phyloP scores from a whole-genome alignment of 2,329 filamentous ascomycete genomes.

The Ceratocystis cubensis region DNA sequence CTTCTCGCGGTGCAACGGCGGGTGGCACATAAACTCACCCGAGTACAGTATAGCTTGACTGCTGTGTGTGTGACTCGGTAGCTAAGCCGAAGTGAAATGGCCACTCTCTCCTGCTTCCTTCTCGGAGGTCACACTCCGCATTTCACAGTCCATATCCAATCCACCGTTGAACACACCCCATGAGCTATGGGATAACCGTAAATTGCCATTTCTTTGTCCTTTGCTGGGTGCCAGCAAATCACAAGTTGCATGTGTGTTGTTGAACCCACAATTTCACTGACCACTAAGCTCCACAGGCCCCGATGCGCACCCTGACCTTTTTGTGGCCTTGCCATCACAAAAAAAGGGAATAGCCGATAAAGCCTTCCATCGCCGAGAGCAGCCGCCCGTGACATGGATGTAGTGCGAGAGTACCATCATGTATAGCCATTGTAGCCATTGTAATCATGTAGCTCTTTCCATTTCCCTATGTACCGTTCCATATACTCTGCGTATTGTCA shows the following conservation, averaged over 20 bases:
- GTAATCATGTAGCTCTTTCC: background rate
- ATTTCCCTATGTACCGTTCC: no score
- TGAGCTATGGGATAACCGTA: background rate
- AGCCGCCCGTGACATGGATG: background rate
- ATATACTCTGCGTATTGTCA: background rate
- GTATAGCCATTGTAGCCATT: background rate
- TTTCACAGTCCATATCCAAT: background rate
- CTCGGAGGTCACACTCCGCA: background rate
- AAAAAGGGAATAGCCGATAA: slow-evolving; percentile 1
- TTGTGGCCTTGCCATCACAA: background rate
- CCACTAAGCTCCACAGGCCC: background rate
- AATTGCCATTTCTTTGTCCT: background rate
- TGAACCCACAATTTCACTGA: background rate
- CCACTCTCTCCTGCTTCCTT: background rate
- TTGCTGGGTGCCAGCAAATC: background rate
- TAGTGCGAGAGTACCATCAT: background rate
- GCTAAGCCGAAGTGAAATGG: background rate
- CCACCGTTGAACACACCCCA: no score
- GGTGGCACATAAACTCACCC: background rate
- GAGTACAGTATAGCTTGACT: background rate
- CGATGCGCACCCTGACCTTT: background rate
- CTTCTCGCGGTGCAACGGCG: background rate
- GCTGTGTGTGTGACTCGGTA: background rate
- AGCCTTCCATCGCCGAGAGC: background rate
- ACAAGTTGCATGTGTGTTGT: background rate